phyloP scores from a whole-genome alignment of 2,329 filamentous ascomycete species.

The Aureobasidium uvarum region DNA sequence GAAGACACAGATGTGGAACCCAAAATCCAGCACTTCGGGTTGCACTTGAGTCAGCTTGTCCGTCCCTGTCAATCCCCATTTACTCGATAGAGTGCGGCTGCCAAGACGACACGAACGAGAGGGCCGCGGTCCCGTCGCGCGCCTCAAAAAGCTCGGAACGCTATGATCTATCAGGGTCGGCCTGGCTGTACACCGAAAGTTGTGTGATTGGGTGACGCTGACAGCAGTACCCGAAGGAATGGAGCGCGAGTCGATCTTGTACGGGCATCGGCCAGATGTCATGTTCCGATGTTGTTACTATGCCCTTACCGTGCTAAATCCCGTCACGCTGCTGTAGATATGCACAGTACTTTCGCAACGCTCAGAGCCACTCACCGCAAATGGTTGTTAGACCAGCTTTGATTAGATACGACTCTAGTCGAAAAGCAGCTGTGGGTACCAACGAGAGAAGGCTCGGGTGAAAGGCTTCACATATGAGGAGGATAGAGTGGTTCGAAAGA shows the following conservation, averaged over 20 bases:
- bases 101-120: constrained; percentile 24
- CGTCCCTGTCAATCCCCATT: constrained; percentile 19
- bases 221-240: constrained; percentile 23
- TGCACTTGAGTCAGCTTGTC: constrained; percentile 15
- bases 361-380: not conserved
- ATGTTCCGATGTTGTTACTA: not conserved
- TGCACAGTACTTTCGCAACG: not conserved
- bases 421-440: too few species aligned
- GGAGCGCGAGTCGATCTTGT: constrained; percentile 21
- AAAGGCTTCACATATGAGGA: too few species aligned
- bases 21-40: constrained; percentile 17
- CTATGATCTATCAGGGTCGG: constrained; percentile 14
- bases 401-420: too few species aligned
- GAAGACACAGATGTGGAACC: not conserved
- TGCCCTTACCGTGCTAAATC: not conserved
- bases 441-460: not conserved
- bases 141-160: constrained; percentile 24
- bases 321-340: not conserved
- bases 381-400: too few species aligned
- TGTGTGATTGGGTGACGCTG: constrained; percentile 14
- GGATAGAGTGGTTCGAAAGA: too few species aligned
- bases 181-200: constrained; percentile 4
- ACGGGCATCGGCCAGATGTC: constrained; percentile 9
- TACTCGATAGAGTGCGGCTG: constrained; percentile 18
- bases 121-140: constrained; percentile 21